Base-by-base conservation (phyloP, 257 asterid species). In the Nemophila menziesii region DNA sequence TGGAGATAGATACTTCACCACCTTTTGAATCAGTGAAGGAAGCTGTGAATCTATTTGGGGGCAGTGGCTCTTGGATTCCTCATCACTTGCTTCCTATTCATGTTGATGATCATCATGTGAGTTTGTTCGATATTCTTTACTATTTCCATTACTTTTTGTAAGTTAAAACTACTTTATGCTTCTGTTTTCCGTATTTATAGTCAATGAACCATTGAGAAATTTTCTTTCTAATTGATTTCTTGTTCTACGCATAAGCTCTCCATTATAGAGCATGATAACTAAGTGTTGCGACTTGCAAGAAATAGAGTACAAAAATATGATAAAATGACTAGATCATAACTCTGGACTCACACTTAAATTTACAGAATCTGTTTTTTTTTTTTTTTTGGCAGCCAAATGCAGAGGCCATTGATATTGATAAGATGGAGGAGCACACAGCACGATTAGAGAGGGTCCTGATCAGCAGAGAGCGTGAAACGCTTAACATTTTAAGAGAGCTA, bases 21-120 rank as follows among this genome's bases (percentile, higher is more conserved):
- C 96, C 96, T 5, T 78, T 89, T 39, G 94, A 77, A 72, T 89
- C 98, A 4, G 96, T 89, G 6, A 85, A 84, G 74, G 96, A 89
- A 68, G 98, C 98, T 4, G 96, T 89, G 22, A 75, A 72, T 56
- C 80, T 60, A 43, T 89, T 89, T 56, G 92, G 96, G 22, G 94
- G 98, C 46, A 66, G 87, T 46, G 85, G 85, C 22, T 79, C 94
- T 10, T 86, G 96, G 96, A 69, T 86, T 40, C 94, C 89, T 13
- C 74, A 42, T 20, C 93, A 75, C 60, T 49, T 78, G 63, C 85
- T 74, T 20, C 82, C 76, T 62, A 58, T 74, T 13, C 67, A 76
- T 14, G 54, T 75, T 48, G 70, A 58, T 11, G 70, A 60, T 11
- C 73, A 56, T 51, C 73, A 56, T 51, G 81, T 81, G 24, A 62